Evolutionary conservation across 140 eudicot genomes (phyloP), one percentile per base, ranked within the genome.

Genomic region (Stevia rebaudiana): DNA sequence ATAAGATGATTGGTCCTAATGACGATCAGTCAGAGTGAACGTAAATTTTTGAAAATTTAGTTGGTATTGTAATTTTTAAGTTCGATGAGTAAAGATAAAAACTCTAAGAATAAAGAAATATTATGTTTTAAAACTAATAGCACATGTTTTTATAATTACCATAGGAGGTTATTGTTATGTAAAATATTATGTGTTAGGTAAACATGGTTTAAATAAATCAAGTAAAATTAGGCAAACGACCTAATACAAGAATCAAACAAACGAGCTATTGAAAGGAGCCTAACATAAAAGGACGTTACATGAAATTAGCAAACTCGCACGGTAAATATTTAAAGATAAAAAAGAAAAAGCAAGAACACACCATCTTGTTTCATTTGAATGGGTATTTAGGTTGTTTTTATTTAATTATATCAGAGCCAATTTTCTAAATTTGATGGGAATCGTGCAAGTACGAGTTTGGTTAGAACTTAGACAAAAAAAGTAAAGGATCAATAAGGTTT

Each of bases 171-270:
- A 0, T 28, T 5, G 15, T 23, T 17, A 0, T 28, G 3, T 69
- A 3, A 43, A 44, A 7, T 10, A 8, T 1, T 24, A 6, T 17
- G 12, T 22, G 21, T 39, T 49, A 11, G 24, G 11, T 35, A 35
- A 16, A 61, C 17, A 48, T 48, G 19, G 40, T 61, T 61, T 0
- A 21, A 39, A 65, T 8, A 50, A 8, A 28, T 9, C 0, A 0
- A 71, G 18, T 31, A 49, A 3, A 37, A 63, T 52, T 53, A 42
- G 72, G 52, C 40, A 42, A 48, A 53, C 1, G 64, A 40, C 70
- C 72, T 63, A 73, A 54, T 63, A 22, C 35, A 33, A 18, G 36
- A 47, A 43, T 52, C 37, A 42, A 42, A 44, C n/a, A n/a, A n/a
- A n/a, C n/a, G n/a, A n/a, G 33, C 33, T 47, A 21, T 23, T 9